Conservation (phyloP, 2,329 filamentous ascomycete species). For the Calcarisporium arbuscula region DNA sequence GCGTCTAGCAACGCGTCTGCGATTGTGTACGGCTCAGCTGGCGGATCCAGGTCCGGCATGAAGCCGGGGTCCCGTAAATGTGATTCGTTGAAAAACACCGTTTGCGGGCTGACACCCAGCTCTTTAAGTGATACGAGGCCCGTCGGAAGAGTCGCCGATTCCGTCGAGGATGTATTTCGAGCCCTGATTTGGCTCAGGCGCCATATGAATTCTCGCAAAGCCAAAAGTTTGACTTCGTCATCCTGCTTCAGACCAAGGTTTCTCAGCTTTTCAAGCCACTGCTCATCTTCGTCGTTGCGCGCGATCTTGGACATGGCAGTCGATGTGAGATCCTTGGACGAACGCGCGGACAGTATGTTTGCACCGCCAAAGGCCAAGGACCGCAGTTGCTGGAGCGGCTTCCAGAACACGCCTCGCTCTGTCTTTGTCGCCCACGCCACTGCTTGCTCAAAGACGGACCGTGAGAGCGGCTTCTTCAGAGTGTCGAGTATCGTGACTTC, state of each 20-base stretch:
- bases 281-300: conserved; percentile 88
- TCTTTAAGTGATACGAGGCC: conserved; percentile 64
- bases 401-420: conserved; percentile 85
- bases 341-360: conserved; percentile 43
- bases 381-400: conserved; percentile 61
- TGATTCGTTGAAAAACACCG: conserved; percentile 84
- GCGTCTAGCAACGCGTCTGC: conserved; percentile 88
- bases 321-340: conserved; percentile 48
- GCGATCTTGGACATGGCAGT: conserved; percentile 56
- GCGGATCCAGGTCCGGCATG: conserved; percentile 23
- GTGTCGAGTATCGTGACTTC: conserved; percentile 73
- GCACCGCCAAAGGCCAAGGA: conserved; percentile 58
- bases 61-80: conserved; percentile 40
- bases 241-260: conserved; percentile 77
- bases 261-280: conserved; percentile 80
- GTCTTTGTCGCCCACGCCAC: conserved; percentile 78
- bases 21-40: conserved; percentile 61
- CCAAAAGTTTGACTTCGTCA: conserved; percentile 85
- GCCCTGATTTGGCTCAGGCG: conserved; percentile 67
- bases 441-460: conserved; percentile 77
- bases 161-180: conserved; percentile 37
- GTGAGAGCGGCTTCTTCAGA: conserved; percentile 73
- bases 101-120: conserved; percentile 75
- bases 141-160: conserved; percentile 24
- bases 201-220: conserved; percentile 87